These are phyloP conservation scores for Schoenoplectus tabernaemontani DNA, from an alignment of 202 grass and related monocot species.

Conservation along the genomic window DNA sequence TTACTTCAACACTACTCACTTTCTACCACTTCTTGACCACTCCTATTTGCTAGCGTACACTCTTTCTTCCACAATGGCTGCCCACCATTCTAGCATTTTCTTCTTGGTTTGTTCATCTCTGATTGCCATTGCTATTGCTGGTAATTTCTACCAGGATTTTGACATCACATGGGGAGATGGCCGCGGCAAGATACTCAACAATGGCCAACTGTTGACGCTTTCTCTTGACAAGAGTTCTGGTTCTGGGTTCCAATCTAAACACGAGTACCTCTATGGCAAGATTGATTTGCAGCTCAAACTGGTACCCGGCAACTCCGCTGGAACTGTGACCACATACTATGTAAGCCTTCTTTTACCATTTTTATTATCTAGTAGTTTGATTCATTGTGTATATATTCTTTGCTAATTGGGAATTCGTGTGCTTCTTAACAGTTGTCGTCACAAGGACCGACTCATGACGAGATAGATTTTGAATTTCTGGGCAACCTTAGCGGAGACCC, in stretches of 20 bases:
- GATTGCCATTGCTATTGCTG: neutral
- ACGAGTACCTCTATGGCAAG: constrained; percentile 41
- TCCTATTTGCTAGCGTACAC: too few relatives aligned
- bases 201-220: constrained; percentile 20
- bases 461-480: constrained; percentile 46
- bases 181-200: constrained; percentile 27
- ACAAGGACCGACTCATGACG: constrained; percentile 30
- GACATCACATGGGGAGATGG: constrained; percentile 33
- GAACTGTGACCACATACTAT: constrained; percentile 33
- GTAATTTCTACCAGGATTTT: constrained; percentile 24
- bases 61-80: constrained; percentile 15
- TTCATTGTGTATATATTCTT: neutral
- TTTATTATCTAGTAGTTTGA: neutral
- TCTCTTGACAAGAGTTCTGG: constrained; percentile 21
- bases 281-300: constrained; percentile 38
- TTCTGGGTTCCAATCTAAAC: constrained; percentile 32
- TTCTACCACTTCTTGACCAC: too few relatives aligned
- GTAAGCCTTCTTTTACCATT: neutral
- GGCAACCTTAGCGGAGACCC: constrained; percentile 38
- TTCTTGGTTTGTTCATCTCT: neutral
- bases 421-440: constrained; percentile 18
- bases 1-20: neutral
- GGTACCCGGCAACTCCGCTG: constrained; percentile 30
- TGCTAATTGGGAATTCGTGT: neutral
- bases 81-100: neutral